Evolutionary conservation across 2,329 filamentous ascomycete species (phyloP), one percentile per base, ranked within the genome.

Genomic region (Scorias spongiosa): DNA sequence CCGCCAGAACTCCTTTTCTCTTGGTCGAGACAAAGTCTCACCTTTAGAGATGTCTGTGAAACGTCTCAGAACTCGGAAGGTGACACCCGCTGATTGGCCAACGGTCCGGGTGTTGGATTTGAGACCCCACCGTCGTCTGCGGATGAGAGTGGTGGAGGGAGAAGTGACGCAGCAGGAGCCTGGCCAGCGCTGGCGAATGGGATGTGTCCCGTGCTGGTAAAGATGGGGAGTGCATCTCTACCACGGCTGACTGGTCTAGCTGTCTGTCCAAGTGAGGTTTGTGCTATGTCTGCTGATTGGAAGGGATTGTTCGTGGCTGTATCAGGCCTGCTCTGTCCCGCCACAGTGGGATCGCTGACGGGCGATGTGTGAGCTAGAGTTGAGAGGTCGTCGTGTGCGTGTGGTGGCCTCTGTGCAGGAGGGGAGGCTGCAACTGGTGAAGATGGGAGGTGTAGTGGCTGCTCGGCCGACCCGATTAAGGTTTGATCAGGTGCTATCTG

Each of bases 51-150:
- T 26, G 67, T 68, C 20, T 67, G 64, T 2, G 65, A 67, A 29
- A 69, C 60, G 41, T 67, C 67, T 64, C 66, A 70, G n/a, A 68
- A 57, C 43, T 63, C 55, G 34, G 36, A 20, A 10, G 15, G 34
- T 40, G 15, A 15, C 14, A 43, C 18, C 10, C 30, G 29, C 44
- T 42, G 17, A 28, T 46, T 37, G 14, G 39, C 38, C 26, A 48
- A 41, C 15, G 41, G 29, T 14, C 9, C 20, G 20, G 20, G 20
- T 26, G 4, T 26, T 28, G 39, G 2, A 26, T 26, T 26, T 26
- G 20, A 26, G 20, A 4, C 20, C 20, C 20, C 20, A 26, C 20
- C 20, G 20, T 7, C 20, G 20, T 26, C 20, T 7, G 20, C 7
- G 4, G 20, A 26, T 7, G 20, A 26, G 20, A 26, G 4, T 26